Evolutionary conservation across 306 rosid species (phyloP).

Genomic region (Herpetospermum pedunculosum): DNA sequence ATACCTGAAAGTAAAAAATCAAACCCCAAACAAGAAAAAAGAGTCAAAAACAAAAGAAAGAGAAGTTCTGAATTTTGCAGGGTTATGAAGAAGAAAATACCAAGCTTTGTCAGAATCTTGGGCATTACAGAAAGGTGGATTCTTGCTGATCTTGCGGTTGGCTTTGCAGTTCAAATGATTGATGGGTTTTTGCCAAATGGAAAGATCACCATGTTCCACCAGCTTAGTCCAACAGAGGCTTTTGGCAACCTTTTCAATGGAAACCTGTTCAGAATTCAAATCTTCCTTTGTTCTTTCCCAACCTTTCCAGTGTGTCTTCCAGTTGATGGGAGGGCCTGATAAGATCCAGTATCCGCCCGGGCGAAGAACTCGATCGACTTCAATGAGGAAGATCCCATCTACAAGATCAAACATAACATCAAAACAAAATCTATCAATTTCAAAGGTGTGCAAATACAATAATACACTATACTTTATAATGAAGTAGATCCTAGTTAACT

Average conservation of each 20-base stretch:
- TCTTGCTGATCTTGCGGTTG: conserved; percentile 18
- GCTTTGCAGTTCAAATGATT: conserved; percentile 50
- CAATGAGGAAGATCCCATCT: conserved; percentile 55
- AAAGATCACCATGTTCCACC: conserved; percentile 48
- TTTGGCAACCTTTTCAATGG: conserved; percentile 48
- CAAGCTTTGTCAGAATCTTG: conserved; percentile 48
- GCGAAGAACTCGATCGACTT: conserved; percentile 58
- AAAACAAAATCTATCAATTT: not conserved
- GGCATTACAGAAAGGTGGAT: conserved; percentile 32
- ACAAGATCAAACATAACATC: not conserved
- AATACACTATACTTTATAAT: too few relatives aligned
- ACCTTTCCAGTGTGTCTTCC: conserved; percentile 56
- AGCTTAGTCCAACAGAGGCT: conserved; percentile 71
- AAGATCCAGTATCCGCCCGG: conserved; percentile 80
- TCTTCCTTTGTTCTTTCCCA: conserved; percentile 71
- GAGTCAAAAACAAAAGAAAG: not conserved
- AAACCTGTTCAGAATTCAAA: conserved; percentile 45
- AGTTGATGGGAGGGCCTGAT: conserved; percentile 65
- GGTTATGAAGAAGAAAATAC: conserved; percentile 12
- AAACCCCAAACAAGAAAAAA: not conserved
- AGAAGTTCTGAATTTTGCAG: not conserved
- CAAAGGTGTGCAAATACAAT: not conserved
- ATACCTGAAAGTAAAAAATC: conserved; percentile 32
- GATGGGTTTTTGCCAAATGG: conserved; percentile 71
- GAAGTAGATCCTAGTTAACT: too few relatives aligned